Percentiles rank a stretch among this genome's conserved stretches.
These are phyloP conservation scores for Boletus edulis DNA, from an alignment of 768 basidiomycete genomes.

Conservation along the genomic window DNA sequence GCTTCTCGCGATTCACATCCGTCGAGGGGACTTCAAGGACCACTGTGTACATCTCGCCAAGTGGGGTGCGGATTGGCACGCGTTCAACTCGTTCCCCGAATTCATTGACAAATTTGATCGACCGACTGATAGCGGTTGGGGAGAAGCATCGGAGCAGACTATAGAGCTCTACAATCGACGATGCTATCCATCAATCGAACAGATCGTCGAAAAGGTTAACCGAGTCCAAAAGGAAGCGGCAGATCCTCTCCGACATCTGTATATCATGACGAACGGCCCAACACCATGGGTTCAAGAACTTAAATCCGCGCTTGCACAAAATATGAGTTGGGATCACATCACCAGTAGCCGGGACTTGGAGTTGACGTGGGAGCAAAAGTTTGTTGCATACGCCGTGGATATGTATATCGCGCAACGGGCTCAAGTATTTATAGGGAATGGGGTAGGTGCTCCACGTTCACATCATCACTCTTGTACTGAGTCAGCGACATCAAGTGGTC, in stretches of 20 bases:
- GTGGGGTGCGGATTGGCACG: constrained; percentile 37
- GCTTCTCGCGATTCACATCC: constrained; percentile 49
- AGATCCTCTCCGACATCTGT: constrained; percentile 35
- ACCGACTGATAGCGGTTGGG: constrained; percentile 25
- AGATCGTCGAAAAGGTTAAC: constrained; percentile 41
- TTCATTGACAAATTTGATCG: constrained; percentile 37
- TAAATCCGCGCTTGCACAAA: constrained; percentile 31
- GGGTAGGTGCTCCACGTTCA: constrained; percentile 33
- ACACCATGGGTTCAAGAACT: constrained; percentile 41
- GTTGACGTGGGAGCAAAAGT: constrained; percentile 42
- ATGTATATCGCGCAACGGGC: constrained; percentile 50
- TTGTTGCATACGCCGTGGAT: constrained; percentile 45
- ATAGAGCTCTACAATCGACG: constrained; percentile 30
- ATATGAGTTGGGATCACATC: constrained; percentile 39
- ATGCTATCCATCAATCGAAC: constrained; percentile 43
- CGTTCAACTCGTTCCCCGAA: constrained; percentile 44
- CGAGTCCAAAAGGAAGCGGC: constrained; percentile 28
- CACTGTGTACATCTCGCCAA: constrained; percentile 43
- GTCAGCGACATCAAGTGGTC: constrained; percentile 32
- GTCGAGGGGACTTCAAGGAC: constrained; percentile 46
- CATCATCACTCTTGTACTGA: not conserved
- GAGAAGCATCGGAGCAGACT: constrained; percentile 16
- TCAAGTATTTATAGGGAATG: constrained; percentile 53
- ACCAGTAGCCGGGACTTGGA: constrained; percentile 42
- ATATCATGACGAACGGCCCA: constrained; percentile 49